A percentile compares a stretch with the other conserved stretches of the same genome.
Evolutionary conservation across 176 grass and related monocot genomes (phyloP).

Genomic region (Neostapfia colusana): DNA sequence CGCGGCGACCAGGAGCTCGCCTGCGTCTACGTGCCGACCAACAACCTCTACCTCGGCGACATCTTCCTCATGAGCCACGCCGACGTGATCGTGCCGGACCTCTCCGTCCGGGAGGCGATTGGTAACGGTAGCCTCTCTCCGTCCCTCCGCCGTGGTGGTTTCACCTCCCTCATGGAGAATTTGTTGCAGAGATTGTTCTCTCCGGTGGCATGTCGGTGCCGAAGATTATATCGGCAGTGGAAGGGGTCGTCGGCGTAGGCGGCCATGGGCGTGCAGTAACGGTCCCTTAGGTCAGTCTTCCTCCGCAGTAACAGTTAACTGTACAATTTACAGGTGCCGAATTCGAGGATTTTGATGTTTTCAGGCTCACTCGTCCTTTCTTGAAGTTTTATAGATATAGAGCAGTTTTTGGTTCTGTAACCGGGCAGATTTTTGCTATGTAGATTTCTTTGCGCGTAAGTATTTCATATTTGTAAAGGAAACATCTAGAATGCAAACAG

Average conservation of each 20-base stretch:
- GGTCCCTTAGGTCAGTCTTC: neutral
- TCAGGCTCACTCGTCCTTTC: neutral
- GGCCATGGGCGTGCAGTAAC: conserved; percentile 37
- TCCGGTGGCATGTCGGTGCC: conserved; percentile 78
- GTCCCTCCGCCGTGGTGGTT: neutral
- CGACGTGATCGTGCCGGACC: conserved; percentile 64
- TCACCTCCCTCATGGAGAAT: neutral
- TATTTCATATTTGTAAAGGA: no score
- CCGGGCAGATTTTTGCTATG: neutral
- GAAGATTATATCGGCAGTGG: conserved; percentile 50
- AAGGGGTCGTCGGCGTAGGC: conserved; percentile 28
- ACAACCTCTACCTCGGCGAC: conserved; percentile 78
- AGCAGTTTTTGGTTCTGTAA: neutral
- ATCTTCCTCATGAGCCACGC: conserved; percentile 58
- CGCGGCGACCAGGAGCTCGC: conserved; percentile 54
- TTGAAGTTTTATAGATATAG: neutral
- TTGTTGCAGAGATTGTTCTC: conserved; percentile 56
- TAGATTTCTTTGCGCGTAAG: neutral
- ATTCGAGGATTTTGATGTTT: neutral
- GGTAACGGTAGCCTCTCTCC: conserved; percentile 24
- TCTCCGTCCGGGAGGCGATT: conserved; percentile 75
- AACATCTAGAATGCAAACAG: no score
- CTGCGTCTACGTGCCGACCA: conserved; percentile 76
- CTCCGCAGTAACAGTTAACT: neutral
- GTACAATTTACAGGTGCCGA: neutral